Evolutionary conservation across 306 rosid species (phyloP), one percentile per base, ranked within the genome.

Genomic region (Cucurbita moschata): DNA sequence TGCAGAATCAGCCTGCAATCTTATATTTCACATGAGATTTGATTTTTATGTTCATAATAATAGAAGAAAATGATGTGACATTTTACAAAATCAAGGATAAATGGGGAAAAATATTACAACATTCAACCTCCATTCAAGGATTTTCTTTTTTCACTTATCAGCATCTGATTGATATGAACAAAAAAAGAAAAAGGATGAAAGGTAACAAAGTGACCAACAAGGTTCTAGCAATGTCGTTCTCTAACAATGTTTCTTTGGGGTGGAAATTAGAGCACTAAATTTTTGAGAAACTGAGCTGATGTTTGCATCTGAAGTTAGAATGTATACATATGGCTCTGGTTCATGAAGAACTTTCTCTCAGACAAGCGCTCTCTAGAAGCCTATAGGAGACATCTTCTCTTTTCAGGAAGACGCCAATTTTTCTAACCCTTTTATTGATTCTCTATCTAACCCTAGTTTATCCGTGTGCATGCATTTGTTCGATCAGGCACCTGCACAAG

Each of bases 401-500:
- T 62, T 38, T 62, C 14, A 38, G 49, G 14, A 62, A 15, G 47
- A 4, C 4, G 7, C 23, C 7, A 49, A 7, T 14, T 50, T 15
- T 6, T 72, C n/a, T 44, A 0, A 56, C 42, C 59, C 30, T 14
- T 26, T 42, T 39, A 35, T 42, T 57, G 23, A 4, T 50, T 42
- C 8, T 13, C 4, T 64, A 18, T 62, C 81, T 26, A 26, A 26
- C 26, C 26, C 0, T 26, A 30, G 35, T 30, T 30, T 30, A 30
- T 30, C 0, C 35, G 35, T 2, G 35, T 30, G 35, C 35, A 30
- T 30, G 35, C 35, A 30, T 30, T 30, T 30, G 35, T 30, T 30
- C 35, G 35, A 30, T 30, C 35, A 94, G 99, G 99, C 97, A 75
- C 99, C 99, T 80, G 99, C 99, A 49, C 99, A 94, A 82, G 99